Evolutionary conservation across 495 filamentous ascomycete genomes (phyloP), one percentile per base, ranked within the genome.

Genomic region (Thermothielavioides terrestris): DNA sequence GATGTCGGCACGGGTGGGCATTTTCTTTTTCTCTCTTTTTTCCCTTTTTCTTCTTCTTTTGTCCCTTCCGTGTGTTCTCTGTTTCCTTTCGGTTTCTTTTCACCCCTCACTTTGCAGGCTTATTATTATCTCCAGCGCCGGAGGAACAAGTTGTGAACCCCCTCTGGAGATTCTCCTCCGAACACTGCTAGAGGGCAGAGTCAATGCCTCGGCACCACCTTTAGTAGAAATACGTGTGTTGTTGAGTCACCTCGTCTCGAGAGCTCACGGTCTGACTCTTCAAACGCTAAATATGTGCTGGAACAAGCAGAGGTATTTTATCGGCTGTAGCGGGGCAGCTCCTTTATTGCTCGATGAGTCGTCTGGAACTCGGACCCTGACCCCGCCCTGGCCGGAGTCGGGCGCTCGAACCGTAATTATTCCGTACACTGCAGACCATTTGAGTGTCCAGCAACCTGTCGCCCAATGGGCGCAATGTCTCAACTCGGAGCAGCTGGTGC

Each of bases 1-100:
- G 50, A 67, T 62, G 7, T 67, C 64, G n/a, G 59, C 42, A 17
- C 62, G 55, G 27, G 62, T 38, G 32, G 64, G 64, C 64, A 67
- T 67, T 30, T 50, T 60, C 14, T 27, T 31, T 15, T 28, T 12
- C n/a, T 31, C 11, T 49, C 15, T 21, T 38, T 23, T 14, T 48
- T 9, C 31, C 25, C n/a, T 14, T 20, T 41, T 21, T 26, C 22
- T 38, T 0, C 5, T 5, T 40, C 22, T 42, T 18, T 41, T 36
- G 32, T 42, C 27, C 15, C 37, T 5, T 27, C 18, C n/a, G 8
- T 26, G 9, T 22, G 41, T 17, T 23, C 12, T 37, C 21, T 28
- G 4, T 34, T 12, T 34, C 21, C n/a, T 26, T 22, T 30, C 20
- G 6, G 8, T 30, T 30, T 30, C 27, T 5, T 14, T 34, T n/a